These are phyloP conservation scores for Exophiala xenobiotica DNA, from an alignment of 2,329 filamentous ascomycete genomes.

Conservation along the genomic window DNA sequence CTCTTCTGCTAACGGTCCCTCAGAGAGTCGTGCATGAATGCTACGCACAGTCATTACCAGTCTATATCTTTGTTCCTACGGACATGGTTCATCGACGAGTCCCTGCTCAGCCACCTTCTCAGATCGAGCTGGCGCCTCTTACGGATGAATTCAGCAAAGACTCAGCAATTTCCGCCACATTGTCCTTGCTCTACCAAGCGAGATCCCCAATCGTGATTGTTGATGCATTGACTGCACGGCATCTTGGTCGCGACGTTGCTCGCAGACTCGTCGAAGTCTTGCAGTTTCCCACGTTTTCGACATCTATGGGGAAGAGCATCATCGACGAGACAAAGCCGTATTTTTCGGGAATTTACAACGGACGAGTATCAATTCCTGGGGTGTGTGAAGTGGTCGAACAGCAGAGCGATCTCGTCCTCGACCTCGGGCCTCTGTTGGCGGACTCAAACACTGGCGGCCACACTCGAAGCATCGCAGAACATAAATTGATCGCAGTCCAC, in stretches of 20 bases:
- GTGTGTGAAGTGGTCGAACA: not conserved
- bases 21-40: constrained; percentile 19
- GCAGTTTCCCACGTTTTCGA: constrained; percentile 2
- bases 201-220: not conserved
- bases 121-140: not conserved
- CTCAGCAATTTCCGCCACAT: not conserved
- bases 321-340: constrained; percentile 1
- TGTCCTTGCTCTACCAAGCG: not conserved
- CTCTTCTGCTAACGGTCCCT: not conserved
- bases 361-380: not conserved
- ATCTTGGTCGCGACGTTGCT: not conserved
- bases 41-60: not conserved
- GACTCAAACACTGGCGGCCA: constrained; percentile 44
- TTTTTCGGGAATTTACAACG: constrained; percentile 4
- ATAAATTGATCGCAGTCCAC: not conserved
- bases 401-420: constrained; percentile 44
- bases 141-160: not conserved
- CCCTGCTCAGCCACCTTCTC: not conserved
- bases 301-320: constrained; percentile 6
- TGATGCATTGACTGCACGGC: not conserved
- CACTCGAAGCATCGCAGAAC: not conserved
- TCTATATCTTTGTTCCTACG: constrained; percentile 15
- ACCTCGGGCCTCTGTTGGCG: constrained; percentile 47
- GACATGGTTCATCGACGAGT: constrained; percentile 15
- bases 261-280: not conserved